Conservation (phyloP, 2,329 filamentous ascomycete species). For the Onygena corvina region DNA sequence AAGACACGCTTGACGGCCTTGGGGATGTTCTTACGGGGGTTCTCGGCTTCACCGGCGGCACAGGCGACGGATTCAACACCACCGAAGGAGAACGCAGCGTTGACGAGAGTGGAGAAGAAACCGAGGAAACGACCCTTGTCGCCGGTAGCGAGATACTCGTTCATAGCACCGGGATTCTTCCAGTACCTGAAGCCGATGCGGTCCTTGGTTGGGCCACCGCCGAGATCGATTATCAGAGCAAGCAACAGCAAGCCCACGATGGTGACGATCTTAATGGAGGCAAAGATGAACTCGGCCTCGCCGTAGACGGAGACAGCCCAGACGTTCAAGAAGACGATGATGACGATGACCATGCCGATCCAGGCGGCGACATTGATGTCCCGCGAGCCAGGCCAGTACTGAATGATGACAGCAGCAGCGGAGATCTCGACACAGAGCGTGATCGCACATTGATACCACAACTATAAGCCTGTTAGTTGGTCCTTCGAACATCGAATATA, state of each 20-base stretch:
- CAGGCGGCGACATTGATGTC: constrained; percentile 29
- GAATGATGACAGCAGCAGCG: constrained; percentile 50
- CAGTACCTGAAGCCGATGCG: constrained; percentile 58
- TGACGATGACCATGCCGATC: constrained; percentile 43
- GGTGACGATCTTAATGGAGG: constrained; percentile 40
- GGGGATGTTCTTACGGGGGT: constrained; percentile 43
- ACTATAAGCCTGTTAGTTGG: constrained; percentile 15
- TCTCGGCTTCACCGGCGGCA: constrained; percentile 44
- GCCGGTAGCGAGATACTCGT: constrained; percentile 50
- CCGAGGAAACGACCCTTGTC: constrained; percentile 51
- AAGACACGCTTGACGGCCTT: constrained; percentile 45
- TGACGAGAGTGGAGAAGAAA: constrained; percentile 41
- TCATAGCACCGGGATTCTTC: constrained; percentile 55
- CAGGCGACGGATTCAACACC: constrained; percentile 42
- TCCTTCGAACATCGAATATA: constrained; percentile 41
- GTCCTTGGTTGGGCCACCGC: constrained; percentile 47
- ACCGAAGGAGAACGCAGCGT: constrained; percentile 28
- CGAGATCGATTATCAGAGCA: constrained; percentile 48
- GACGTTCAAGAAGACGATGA: constrained; percentile 51
- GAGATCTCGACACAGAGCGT: constrained; percentile 45
- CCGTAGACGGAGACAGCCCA: constrained; percentile 42
- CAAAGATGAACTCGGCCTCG: constrained; percentile 43
- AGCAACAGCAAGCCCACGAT: constrained; percentile 37
- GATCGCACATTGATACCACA: constrained; percentile 26
- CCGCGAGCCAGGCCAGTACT: constrained; percentile 43